Evolutionary conservation across 164 flowering plant species (phyloP).

Genomic region (Liriodendron chinense): DNA sequence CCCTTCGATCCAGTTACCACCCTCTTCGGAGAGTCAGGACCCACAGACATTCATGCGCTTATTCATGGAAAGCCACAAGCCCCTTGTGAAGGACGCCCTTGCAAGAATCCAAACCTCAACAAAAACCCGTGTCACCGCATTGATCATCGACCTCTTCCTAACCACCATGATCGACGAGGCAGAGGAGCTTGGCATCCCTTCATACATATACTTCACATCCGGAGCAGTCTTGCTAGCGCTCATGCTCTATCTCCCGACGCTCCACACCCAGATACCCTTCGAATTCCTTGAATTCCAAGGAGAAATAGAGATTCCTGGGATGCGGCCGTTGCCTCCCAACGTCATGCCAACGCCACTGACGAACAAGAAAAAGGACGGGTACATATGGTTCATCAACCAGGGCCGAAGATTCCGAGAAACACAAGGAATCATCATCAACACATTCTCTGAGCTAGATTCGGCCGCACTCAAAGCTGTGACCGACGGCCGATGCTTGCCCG

Average conservation of each 20-base stretch:
- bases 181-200: constrained; percentile 9
- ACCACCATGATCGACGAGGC: constrained; percentile 10
- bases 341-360: constrained; percentile 3
- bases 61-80: not conserved
- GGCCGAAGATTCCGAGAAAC: not conserved
- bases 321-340: constrained; percentile 8
- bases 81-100: constrained; percentile 1
- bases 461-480: not conserved
- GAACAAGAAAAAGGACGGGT: not conserved
- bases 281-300: constrained; percentile 3
- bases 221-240: not conserved
- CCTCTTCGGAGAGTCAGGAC: not conserved
- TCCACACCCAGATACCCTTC: not conserved
- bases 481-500: constrained; percentile 6
- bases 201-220: constrained; percentile 12
- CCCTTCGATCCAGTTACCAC: not conserved
- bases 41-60: not conserved
- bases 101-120: not conserved
- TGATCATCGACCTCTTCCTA: constrained; percentile 10
- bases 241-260: constrained; percentile 17
- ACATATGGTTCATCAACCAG: constrained; percentile 7
- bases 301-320: constrained; percentile 8
- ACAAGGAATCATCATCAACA: constrained; percentile 13
- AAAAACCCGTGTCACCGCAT: not conserved
- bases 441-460: constrained; percentile 8